phyloP scores from a whole-genome alignment of 1,139 yeast genomes.

The Debaryomyces fabryi region DNA sequence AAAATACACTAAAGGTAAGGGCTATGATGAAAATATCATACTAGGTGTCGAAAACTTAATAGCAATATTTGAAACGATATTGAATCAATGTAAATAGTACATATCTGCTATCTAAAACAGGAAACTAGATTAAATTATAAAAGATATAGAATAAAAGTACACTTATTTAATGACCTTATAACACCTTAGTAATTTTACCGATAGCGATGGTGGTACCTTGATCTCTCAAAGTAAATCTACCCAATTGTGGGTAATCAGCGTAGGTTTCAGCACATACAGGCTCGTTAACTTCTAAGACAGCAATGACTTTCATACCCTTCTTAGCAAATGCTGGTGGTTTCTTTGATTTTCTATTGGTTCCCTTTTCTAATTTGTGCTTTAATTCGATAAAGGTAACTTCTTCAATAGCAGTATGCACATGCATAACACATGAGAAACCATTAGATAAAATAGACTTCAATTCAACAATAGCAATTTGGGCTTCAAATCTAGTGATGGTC shows the following conservation, averaged over 20 bases:
- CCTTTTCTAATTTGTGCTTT: constrained; percentile 92
- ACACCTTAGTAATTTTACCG: constrained; percentile 86
- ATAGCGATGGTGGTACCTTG: constrained; percentile 98
- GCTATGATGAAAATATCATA: constrained; percentile 71
- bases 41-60: constrained; percentile 68
- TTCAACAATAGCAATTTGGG: constrained; percentile 96
- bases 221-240: constrained; percentile 97
- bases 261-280: constrained; percentile 94
- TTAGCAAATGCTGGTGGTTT: constrained; percentile 98
- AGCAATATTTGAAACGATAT: constrained; percentile 36
- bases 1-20: constrained; percentile 59
- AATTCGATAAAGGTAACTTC: constrained; percentile 83
- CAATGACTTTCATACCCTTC: constrained; percentile 98
- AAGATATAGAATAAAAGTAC: neutral
- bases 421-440: constrained; percentile 98
- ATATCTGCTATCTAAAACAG: constrained; percentile 1
- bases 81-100: constrained; percentile 1
- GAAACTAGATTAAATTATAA: constrained; percentile 5
- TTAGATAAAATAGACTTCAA: constrained; percentile 90
- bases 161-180: constrained; percentile 28
- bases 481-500: constrained; percentile 88
- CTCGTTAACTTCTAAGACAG: constrained; percentile 79
- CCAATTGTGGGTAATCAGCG: constrained; percentile 90
- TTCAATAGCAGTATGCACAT: constrained; percentile 96
- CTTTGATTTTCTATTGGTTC: constrained; percentile 94